Evolutionary conservation across 768 basidiomycete genomes (phyloP), one percentile per base, ranked within the genome.

Genomic region (Tephrocybe sp.): DNA sequence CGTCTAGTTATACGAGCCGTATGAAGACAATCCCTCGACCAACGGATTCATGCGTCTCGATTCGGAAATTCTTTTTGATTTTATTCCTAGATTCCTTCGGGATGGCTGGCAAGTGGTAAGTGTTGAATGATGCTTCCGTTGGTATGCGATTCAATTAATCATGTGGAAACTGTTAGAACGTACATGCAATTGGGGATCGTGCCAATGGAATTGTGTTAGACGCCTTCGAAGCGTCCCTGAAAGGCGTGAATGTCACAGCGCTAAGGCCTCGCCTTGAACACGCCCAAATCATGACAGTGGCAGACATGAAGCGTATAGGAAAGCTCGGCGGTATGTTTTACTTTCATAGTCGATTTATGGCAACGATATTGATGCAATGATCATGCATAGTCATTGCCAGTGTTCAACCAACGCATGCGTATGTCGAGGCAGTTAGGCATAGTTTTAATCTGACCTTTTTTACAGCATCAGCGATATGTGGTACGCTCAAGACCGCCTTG

Each of bases 21-120:
- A 96, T 61, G 71, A 82, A 2, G 89, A 94, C 65, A 84, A 87
- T 60, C 87, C 89, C 11, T 71, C 72, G 11, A 87, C 85, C 17
- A 79, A 72, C 20, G 94, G 93, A 2, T 83, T 89, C 63, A 82
- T 97, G 83, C 79, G 92, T 45, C 72, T 84, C 14, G 74, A 80
- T 17, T 71, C 84, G 11, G 76, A 86, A 3, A 70, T 80, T 35
- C 74, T 95, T 41, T 75, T 74, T 36, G 71, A 79, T 30, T 72
- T 84, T 17, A 83, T 94, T 49, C 80, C 81, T 5, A 76, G 72
- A 49, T 94, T 89, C 66, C 65, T 94, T 55, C 72, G 76, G 39
- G 87, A 90, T 65, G 89, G 86, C 2, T 95, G 92, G 92, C 92
- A 96, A 76, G 89, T 92, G 54, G 92, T 92, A 64, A 68, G 88